These are phyloP conservation scores for Lentinula aciculospora DNA, from an alignment of 768 basidiomycete genomes.

Conservation along the genomic window DNA sequence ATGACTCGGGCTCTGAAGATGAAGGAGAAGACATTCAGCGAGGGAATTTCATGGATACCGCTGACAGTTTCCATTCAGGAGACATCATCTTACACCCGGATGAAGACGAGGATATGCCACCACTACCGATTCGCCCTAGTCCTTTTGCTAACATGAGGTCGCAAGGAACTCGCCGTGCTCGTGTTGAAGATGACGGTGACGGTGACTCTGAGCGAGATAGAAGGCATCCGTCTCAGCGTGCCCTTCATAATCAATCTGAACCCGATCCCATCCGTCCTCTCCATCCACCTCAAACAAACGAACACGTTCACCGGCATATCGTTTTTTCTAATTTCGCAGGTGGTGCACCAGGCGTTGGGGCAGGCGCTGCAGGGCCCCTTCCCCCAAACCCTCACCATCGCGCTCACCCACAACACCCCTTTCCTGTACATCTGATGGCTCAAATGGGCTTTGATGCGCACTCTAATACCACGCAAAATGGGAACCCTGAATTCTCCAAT, in stretches of 20 bases:
- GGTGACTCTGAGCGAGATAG: conserved; percentile 44
- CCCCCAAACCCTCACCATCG: neutral
- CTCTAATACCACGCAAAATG: neutral
- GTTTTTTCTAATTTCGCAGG: neutral
- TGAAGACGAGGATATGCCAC: conserved; percentile 23
- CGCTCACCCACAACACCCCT: neutral
- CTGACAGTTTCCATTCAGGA: neutral
- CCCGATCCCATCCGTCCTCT: conserved; percentile 8
- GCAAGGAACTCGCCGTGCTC: conserved; percentile 34
- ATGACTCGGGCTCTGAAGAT: neutral
- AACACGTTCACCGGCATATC: neutral
- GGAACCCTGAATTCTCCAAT: neutral
- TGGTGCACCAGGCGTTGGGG: neutral
- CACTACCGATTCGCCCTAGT: conserved; percentile 18
- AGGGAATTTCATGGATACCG: neutral
- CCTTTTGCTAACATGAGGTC: conserved; percentile 5
- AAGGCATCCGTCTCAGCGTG: conserved; percentile 60
- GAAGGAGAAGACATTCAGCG: neutral
- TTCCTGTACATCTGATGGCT: neutral
- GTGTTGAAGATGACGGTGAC: conserved; percentile 61
- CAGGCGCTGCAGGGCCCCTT: neutral
- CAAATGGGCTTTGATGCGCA: neutral
- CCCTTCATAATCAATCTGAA: conserved; percentile 16
- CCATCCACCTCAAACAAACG: neutral
- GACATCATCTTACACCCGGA: conserved; percentile 13